Conservation (phyloP, 2,329 filamentous ascomycete species). For the Pseudogymnoascus sp. region DNA sequence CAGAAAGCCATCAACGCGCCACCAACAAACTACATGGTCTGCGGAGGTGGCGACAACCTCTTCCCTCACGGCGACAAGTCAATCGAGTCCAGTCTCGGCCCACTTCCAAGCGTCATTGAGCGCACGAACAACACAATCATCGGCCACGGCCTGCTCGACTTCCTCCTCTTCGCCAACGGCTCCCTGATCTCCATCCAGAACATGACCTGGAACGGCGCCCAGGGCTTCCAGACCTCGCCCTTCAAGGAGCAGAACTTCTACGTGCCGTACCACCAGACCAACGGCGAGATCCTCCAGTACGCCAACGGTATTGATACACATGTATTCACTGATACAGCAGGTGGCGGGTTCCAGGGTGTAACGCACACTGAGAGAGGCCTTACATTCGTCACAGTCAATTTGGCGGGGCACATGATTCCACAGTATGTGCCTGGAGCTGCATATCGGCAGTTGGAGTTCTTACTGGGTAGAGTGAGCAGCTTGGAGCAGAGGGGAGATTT, state of each 20-base stretch:
- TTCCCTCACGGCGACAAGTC: constrained; percentile 38
- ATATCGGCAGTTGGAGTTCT: constrained; percentile 52
- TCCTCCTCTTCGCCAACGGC: constrained; percentile 53
- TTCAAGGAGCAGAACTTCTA: constrained; percentile 19
- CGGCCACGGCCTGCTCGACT: constrained; percentile 53
- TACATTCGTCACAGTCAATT: constrained; percentile 47
- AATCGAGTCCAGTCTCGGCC: constrained; percentile 38
- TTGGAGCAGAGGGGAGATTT: constrained; percentile 28
- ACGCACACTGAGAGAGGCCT: constrained; percentile 53
- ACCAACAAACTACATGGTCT: constrained; percentile 41
- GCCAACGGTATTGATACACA: constrained; percentile 14
- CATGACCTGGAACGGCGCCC: constrained; percentile 59
- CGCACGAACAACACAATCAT: constrained; percentile 51
- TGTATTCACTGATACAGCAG: constrained; percentile 21
- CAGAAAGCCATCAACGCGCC: constrained; percentile 52
- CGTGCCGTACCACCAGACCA: constrained; percentile 35
- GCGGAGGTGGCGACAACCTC: constrained; percentile 37
- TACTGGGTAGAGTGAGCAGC: constrained; percentile 48
- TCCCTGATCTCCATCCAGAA: constrained; percentile 59
- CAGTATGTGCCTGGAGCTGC: constrained; percentile 49
- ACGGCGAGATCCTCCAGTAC: constrained; percentile 38
- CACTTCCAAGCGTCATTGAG: constrained; percentile 52
- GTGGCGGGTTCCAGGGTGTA: constrained; percentile 34
- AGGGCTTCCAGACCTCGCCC: constrained; percentile 46
- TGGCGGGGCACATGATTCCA: constrained; percentile 45